Percentiles rank a stretch among this genome's conserved stretches.
Conservation (phyloP, 2,329 filamentous ascomycete genomes). For the Botrytis galanthina region DNA sequence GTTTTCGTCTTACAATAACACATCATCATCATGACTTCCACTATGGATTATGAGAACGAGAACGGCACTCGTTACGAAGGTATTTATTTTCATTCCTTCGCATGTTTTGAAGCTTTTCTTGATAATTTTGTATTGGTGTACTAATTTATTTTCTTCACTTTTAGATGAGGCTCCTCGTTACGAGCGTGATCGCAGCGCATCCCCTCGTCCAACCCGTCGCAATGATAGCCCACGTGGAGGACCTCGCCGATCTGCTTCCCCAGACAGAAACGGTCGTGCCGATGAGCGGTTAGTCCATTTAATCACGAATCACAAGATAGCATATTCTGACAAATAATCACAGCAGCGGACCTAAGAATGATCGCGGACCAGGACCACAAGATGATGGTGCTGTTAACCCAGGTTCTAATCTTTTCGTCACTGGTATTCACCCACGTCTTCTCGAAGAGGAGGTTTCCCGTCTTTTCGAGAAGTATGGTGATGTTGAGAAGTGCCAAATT, state of each 20-base stretch:
- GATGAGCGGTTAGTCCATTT: conserved; percentile 44
- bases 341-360: conserved; percentile 50
- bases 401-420: conserved; percentile 98
- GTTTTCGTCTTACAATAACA: conserved; percentile 23
- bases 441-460: conserved; percentile 87
- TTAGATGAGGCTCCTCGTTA: conserved; percentile 64
- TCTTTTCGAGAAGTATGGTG: conserved; percentile 97
- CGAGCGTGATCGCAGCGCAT: conserved; percentile 65
- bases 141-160: conserved; percentile 27
- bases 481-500: conserved; percentile 99
- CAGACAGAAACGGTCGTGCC: conserved; percentile 50
- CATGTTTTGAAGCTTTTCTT: neutral
- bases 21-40: conserved; percentile 46
- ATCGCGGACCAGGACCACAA: conserved; percentile 48
- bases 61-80: conserved; percentile 66
- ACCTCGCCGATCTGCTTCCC: conserved; percentile 63
- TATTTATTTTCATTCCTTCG: conserved; percentile 40
- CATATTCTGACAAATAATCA: conserved; percentile 20
- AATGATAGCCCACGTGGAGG: conserved; percentile 56
- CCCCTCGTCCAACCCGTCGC: conserved; percentile 55
- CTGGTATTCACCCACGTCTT: conserved; percentile 91
- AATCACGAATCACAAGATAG: neutral
- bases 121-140: neutral
- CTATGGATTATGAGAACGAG: conserved; percentile 68
- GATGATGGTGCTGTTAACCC: conserved; percentile 85